phyloP scores from a whole-genome alignment of 1,284 basidiomycete genomes.

The Acaromyces ingoldii region DNA sequence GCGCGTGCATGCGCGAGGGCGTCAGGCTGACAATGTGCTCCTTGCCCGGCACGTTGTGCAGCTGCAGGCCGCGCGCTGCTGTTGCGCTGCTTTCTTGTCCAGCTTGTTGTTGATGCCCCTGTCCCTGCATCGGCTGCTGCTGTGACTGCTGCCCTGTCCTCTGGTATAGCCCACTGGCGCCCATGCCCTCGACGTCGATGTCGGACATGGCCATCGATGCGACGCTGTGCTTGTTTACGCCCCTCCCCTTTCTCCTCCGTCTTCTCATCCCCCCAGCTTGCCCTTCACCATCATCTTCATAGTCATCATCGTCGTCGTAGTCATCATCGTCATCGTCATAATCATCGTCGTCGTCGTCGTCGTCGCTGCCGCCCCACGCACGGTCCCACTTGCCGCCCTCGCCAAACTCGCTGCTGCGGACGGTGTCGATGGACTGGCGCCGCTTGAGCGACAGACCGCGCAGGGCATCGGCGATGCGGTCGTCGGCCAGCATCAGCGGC shows the following conservation, averaged over 20 bases:
- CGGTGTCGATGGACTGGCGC: conserved; percentile 35
- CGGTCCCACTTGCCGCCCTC: conserved; percentile 37
- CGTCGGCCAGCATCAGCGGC: background rate
- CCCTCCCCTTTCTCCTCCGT: background rate
- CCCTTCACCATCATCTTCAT: background rate
- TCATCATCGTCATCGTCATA: conserved; percentile 17
- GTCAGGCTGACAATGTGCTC: conserved; percentile 36
- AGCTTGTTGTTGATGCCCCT: too few species aligned
- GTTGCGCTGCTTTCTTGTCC: too few species aligned
- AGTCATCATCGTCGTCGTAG: conserved; percentile 7
- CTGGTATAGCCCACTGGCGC: too few species aligned
- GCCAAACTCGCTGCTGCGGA: conserved; percentile 40
- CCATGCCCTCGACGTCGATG: too few species aligned
- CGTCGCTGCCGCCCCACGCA: conserved; percentile 30
- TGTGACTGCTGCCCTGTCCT: too few species aligned
- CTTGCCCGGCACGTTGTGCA: conserved; percentile 16
- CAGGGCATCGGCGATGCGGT: background rate
- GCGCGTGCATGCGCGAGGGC: too few species aligned
- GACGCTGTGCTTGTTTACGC: background rate
- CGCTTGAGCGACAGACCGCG: conserved; percentile 12
- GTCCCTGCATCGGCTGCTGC: too few species aligned
- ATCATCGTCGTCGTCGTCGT: conserved; percentile 35
- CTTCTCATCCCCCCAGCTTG: background rate
- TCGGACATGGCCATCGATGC: too few species aligned
- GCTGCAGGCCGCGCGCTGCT: too few species aligned